Conservation (phyloP, 176 grass and related monocot genomes). For the Oryza meridionalis region DNA sequence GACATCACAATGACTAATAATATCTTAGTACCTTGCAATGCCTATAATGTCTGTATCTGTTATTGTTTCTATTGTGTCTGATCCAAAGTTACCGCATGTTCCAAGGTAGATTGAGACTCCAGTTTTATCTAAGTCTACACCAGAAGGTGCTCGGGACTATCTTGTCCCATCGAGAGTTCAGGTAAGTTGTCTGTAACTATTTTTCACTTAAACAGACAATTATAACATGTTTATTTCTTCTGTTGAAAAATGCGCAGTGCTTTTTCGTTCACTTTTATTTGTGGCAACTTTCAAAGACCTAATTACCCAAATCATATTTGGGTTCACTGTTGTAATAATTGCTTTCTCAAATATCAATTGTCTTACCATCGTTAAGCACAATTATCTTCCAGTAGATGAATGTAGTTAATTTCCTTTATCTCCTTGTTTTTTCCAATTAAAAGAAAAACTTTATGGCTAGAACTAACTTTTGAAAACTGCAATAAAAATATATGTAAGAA, state of each 20-base stretch:
- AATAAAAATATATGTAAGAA: neutral
- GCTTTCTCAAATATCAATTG: slow-evolving; percentile 7
- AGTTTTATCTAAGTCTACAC: slow-evolving; percentile 96
- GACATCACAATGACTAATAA: neutral
- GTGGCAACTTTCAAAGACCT: neutral
- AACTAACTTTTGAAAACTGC: neutral
- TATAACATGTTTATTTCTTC: neutral
- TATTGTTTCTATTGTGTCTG: slow-evolving; percentile 20
- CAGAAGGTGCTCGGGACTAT: slow-evolving; percentile 97
- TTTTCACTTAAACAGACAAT: neutral
- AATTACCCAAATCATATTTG: neutral
- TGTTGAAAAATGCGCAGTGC: neutral
- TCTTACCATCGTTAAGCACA: slow-evolving; percentile 14
- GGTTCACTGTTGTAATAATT: slow-evolving; percentile 7
- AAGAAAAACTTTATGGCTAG: slow-evolving; percentile 15
- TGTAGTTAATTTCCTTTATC: slow-evolving; percentile 5
- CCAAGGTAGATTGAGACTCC: slow-evolving; percentile 99
- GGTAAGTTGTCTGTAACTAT: slow-evolving; percentile 55
- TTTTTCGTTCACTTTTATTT: neutral
- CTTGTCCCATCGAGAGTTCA: slow-evolving; percentile 99
- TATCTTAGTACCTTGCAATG: neutral
- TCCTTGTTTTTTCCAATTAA: slow-evolving; percentile 31
- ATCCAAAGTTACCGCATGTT: slow-evolving; percentile 56
- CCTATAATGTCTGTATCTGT: slow-evolving; percentile 2
- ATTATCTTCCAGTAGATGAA: slow-evolving; percentile 23